Conservation (phyloP, 1,284 basidiomycete genomes). For the Leccinum proliferum region DNA sequence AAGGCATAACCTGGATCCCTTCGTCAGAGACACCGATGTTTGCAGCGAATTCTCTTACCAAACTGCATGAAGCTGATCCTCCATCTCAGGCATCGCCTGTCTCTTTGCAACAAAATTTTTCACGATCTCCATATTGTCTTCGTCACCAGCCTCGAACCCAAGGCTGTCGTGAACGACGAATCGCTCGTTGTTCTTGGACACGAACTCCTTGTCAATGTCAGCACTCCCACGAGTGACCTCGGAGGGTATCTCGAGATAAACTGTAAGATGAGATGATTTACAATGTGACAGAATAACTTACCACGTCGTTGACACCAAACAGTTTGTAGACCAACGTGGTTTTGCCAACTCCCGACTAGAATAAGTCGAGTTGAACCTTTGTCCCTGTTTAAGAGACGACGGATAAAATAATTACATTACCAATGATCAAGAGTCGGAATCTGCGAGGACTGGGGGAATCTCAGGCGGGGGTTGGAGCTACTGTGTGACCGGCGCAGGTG, state of each 20-base stretch:
- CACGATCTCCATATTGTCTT: background rate
- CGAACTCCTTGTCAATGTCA: background rate
- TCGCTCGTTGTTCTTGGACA: background rate
- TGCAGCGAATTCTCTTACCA: slow-evolving; percentile 7
- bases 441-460: background rate
- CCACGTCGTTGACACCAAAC: background rate
- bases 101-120: background rate
- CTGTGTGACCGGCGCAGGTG: too few species aligned
- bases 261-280: background rate
- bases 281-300: background rate
- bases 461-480: too few species aligned
- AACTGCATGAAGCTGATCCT: slow-evolving; percentile 15
- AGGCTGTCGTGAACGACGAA: slow-evolving; percentile 12
- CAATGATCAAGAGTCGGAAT: background rate
- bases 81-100: slow-evolving; percentile 7
- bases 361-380: background rate
- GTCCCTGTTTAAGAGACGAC: background rate
- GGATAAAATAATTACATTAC: background rate
- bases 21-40: background rate
- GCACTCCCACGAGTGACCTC: background rate
- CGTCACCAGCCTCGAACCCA: background rate
- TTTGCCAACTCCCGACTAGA: background rate
- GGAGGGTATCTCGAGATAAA: background rate
- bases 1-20: background rate
- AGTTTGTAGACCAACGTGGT: background rate